A percentile compares a stretch with the other conserved stretches of the same genome.
These are phyloP conservation scores for Apiospora pterosperma DNA, from an alignment of 2,329 filamentous ascomycete genomes.

Conservation along the genomic window DNA sequence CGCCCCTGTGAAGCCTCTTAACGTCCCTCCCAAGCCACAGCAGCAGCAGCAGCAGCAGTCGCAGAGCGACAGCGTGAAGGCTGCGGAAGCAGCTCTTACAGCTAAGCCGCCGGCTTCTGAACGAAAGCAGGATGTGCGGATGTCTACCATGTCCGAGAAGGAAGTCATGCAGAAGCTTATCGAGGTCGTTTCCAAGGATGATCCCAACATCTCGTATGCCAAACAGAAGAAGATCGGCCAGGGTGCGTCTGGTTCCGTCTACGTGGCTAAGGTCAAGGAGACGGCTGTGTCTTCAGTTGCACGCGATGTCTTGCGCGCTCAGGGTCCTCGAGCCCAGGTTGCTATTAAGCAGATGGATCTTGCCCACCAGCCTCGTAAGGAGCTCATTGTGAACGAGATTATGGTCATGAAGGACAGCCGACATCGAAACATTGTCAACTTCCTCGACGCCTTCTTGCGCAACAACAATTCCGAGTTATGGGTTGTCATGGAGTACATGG, in stretches of 20 bases:
- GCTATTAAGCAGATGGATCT: conserved; percentile 99
- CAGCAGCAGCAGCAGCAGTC: conserved; percentile 40
- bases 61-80: conserved; percentile 71
- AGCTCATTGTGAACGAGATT: conserved; percentile 98
- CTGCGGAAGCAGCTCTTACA: conserved; percentile 84
- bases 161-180: conserved; percentile 97
- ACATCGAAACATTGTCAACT: conserved; percentile 98
- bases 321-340: conserved; percentile 82
- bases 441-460: conserved; percentile 91
- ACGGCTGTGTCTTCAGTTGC: conserved; percentile 78
- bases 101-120: conserved; percentile 72
- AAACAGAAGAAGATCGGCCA: conserved; percentile 99
- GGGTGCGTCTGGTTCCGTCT: conserved; percentile 95
- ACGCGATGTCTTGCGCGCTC: conserved; percentile 71
- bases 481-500: conserved; percentile 99
- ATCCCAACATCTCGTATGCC: conserved; percentile 91
- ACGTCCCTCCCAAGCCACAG: conserved; percentile 62
- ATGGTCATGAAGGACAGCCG: conserved; percentile 99
- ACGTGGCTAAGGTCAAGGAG: conserved; percentile 94
- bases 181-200: conserved; percentile 92
- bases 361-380: conserved; percentile 93
- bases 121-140: conserved; percentile 87
- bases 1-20: conserved; percentile 72
- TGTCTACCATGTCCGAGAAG: conserved; percentile 96
- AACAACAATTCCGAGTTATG: conserved; percentile 95